Evolutionary conservation across 148 eudicot genomes (phyloP).

Genomic region (Rheum nobile): DNA sequence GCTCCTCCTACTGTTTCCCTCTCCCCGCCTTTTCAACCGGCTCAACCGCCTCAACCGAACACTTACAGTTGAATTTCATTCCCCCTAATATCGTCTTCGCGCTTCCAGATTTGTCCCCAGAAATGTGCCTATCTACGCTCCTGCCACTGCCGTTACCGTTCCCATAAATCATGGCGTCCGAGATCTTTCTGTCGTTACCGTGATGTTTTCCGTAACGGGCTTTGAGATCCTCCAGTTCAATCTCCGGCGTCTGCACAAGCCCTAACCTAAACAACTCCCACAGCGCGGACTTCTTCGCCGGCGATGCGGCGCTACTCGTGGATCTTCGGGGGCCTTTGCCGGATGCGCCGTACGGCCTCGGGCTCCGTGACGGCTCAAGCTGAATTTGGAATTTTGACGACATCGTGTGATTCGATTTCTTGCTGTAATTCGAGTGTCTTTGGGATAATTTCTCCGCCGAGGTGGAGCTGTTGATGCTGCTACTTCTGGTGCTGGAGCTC

Average conservation of each 20-base stretch:
- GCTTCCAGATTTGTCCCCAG: background rate
- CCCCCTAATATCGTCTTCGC: background rate
- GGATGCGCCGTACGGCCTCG: constrained; percentile 32
- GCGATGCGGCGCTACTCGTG: background rate
- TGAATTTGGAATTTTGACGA: constrained; percentile 19
- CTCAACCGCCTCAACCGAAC: constrained; percentile 2
- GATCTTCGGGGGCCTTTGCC: constrained; percentile 11
- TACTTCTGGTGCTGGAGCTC: constrained; percentile 58
- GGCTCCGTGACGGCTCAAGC: constrained; percentile 76
- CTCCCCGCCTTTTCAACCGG: background rate
- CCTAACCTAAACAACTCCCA: constrained; percentile 61
- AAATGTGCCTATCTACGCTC: background rate
- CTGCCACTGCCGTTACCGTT: background rate
- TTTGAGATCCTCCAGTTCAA: constrained; percentile 44
- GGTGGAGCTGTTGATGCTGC: constrained; percentile 45
- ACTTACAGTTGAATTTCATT: background rate
- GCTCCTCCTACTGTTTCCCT: background rate
- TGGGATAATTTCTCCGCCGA: background rate
- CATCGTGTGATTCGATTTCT: constrained; percentile 8
- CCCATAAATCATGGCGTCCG: background rate
- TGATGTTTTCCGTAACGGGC: constrained; percentile 11
- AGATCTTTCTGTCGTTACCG: constrained; percentile 10
- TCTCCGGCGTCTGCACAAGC: constrained; percentile 53
- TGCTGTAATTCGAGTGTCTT: constrained; percentile 15
- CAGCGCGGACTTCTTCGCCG: constrained; percentile 25